Base-by-base conservation (phyloP, 768 basidiomycete species). In the Tricholoma furcatifolium region DNA sequence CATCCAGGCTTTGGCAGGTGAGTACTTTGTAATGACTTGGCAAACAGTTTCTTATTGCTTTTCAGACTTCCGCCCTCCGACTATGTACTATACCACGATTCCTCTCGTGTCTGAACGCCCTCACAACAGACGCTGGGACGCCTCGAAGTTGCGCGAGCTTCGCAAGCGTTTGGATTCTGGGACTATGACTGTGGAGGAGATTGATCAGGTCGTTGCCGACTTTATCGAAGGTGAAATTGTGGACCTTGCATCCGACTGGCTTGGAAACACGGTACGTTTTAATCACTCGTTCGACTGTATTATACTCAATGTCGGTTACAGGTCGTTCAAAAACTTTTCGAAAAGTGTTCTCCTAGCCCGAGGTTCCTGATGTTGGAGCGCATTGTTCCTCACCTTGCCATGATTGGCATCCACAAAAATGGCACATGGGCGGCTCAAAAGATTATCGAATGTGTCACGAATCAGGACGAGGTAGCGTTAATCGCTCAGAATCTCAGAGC, bases 381-480 rank as follows among this genome's bases (percentile, higher is more conserved):
- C 44, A 88, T 98, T 56, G 82, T 85, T 3, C 97, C 97, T 43
- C 90, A 96, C 67, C 76, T 99, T 36, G 96, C 96, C 20, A 91
- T 92, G 84, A 97, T 98, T 58, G 97, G 97, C 23, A 94, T 96
- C 51, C 97, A 99, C 78, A 98, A 98, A 77, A 98, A 99, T 60
- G 97, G 97, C 24, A 99, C 97, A 1, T 98, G 97, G 97, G 96
- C 96, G 2, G 95, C 95, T 3, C 97, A 99, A 71, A 98, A 98
- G 79, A 93, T 97, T 65, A 98, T 98, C 53, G 94, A 98, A 72
- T 96, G 93, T 56, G 91, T 94, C 40, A 82, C 86, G 51, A 86
- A 80, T 30, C 85, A 89, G 15, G 93, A 97, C 50, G 97, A 99
- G 67, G 81, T 94, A 50, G 78, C 77, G 6, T 70, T 96, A 36